Evolutionary conservation across 192 early-diverging fungal genomes (phyloP), one percentile per base, ranked within the genome.

Genomic region (Piromyces finnis): DNA sequence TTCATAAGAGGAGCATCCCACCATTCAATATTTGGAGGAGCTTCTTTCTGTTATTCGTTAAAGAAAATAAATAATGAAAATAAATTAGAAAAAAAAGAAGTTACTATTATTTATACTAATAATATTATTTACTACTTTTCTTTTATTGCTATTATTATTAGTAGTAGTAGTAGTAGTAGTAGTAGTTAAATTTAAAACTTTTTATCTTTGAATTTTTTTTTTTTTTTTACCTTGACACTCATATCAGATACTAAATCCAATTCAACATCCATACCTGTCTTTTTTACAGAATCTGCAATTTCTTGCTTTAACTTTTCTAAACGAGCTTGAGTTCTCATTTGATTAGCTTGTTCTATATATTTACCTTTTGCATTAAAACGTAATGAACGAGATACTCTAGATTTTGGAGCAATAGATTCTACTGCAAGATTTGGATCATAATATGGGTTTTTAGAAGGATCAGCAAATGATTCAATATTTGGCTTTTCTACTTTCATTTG

Each of bases 1-100:
- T 77, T 88, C 89, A 82, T 94, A 89, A 98, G 88, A 17, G 92
- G 93, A 36, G 89, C 90, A 88, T 99, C 98, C 98, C 98, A 99
- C 98, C 98, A 99, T 85, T 99, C 98, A 16, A 94, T 89, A 3
- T 80, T 86, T 0, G 96, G 94, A 29, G 95, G 93, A 77, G 89
- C 85, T 30, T 89, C 86, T 81, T 87, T 86, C 92, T 91, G 83
- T 83, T 86, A n/a, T n/a, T n/a, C n/a, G n/a, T n/a, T n/a, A n/a
- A n/a, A n/a, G n/a, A n/a, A n/a, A n/a, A n/a, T n/a, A n/a, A n/a
- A n/a, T n/a, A n/a, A n/a, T n/a, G n/a, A n/a, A n/a, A n/a, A n/a
- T n/a, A n/a, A n/a, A n/a, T n/a, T n/a, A n/a, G n/a, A n/a, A n/a
- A n/a, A n/a, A n/a, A n/a, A n/a, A n/a, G n/a, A n/a, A n/a, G n/a